A percentile compares a stretch with the other conserved stretches of the same genome.
Conservation (phyloP, 1,139 yeast genomes). For the Debaryomyces sp. region DNA sequence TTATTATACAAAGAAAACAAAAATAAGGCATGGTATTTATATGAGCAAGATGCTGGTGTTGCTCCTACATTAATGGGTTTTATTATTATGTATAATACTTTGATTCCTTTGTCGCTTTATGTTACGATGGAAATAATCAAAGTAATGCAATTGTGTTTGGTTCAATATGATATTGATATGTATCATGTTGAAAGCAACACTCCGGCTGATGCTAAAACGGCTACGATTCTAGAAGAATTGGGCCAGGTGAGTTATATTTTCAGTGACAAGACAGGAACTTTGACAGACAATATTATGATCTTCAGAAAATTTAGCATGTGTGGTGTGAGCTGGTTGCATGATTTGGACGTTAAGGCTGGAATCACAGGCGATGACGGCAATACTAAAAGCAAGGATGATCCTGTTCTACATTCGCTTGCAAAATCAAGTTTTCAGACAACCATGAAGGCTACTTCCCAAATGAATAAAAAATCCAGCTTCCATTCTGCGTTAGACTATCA, state of each 20-base stretch:
- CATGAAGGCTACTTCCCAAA: constrained; percentile 4
- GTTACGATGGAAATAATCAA: constrained; percentile 97
- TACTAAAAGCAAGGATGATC: background rate
- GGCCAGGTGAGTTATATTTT: constrained; percentile 96
- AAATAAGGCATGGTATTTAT: constrained; percentile 73
- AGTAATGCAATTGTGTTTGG: constrained; percentile 75
- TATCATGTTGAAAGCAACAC: constrained; percentile 82
- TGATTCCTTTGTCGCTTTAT: constrained; percentile 91
- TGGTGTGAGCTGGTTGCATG: constrained; percentile 91
- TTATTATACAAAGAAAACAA: constrained; percentile 47
- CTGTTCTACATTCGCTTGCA: background rate
- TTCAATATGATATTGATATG: constrained; percentile 94
- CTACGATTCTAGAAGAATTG: constrained; percentile 91
- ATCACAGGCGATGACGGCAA: constrained; percentile 4
- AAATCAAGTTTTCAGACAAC: constrained; percentile 1
- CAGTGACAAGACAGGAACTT: constrained; percentile 96
- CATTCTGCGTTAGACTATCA: constrained; percentile 9
- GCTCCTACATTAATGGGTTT: constrained; percentile 94
- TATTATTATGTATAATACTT: constrained; percentile 94
- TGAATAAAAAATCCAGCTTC: constrained; percentile 4
- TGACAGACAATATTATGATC: constrained; percentile 88
- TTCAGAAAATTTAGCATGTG: constrained; percentile 82
- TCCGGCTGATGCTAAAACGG: constrained; percentile 93
- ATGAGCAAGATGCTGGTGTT: constrained; percentile 75
- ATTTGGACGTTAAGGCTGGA: constrained; percentile 49